Base-by-base conservation (phyloP, 768 basidiomycete genomes). In the Strobilomyces dryophilus region DNA sequence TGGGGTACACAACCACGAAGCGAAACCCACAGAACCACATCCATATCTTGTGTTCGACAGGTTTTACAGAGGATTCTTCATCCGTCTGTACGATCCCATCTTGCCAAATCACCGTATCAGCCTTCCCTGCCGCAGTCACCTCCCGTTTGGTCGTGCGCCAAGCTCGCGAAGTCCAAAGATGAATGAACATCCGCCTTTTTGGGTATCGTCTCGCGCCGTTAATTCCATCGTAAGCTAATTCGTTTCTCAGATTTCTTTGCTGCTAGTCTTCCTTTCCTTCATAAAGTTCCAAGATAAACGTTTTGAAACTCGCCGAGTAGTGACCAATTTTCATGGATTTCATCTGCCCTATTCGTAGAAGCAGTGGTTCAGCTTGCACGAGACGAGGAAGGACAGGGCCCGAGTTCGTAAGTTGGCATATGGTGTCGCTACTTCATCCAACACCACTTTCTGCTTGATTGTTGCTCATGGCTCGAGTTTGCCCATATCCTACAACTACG, bases 81-180 rank as follows among this genome's bases (percentile, higher is more conserved):
- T 37, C 47, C 53, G 20, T 56, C 47, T n/a, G 32, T 50, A 10
- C 53, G 12, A 47, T 21, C 21, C 8, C 49, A 41, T 9, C 14
- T 45, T 34, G 24, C 14, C 31, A 18, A 45, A 31, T 18, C 48
- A 31, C 24, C 43, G 15, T 14, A 4, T 44, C 45, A 32, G 4
- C 15, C n/a, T 44, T 53, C 37, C 8, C 12, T 34, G 20, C 8
- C 14, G 4, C 39, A 31, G 5, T 7, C 10, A 2, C 45, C 29
- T 44, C 47, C 48, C 3, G 20, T 52, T 12, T 65, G 60, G 58
- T 53, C 61, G 29, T 64, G 63, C 51, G 58, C 54, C 12, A 54
- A 57, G 44, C 65, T 63, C 63, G 2, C 53, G 51, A 46, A 35
- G 29, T 26, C 42, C 36, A 9, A 54, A 62, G 46, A 34, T 3